phyloP scores from a whole-genome alignment of 2,329 filamentous ascomycete species.

The Zymoseptoria tritici region DNA sequence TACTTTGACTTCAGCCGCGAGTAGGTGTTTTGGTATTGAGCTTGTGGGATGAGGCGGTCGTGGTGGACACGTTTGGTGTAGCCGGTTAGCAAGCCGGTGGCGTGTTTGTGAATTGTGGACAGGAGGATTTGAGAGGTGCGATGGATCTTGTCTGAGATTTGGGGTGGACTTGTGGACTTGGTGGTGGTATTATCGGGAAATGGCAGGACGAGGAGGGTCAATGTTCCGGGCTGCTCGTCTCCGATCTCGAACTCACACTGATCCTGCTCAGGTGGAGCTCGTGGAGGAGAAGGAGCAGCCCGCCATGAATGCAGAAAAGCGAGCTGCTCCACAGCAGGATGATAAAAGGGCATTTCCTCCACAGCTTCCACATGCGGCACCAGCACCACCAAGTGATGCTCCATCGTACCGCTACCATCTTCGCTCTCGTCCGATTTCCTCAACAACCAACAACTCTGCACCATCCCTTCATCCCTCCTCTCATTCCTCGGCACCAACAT shows the following conservation, averaged over 20 bases:
- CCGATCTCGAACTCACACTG: no score
- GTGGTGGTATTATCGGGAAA: no score
- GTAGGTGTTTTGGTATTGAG: constrained; percentile 75
- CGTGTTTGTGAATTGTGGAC: constrained; percentile 64
- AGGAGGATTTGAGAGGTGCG: constrained; percentile 65
- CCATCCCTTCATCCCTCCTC: constrained; percentile 62
- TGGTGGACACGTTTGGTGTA: constrained; percentile 79
- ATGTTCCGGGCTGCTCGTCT: constrained; percentile 1
- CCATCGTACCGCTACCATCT: constrained; percentile 8
- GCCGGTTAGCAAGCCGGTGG: constrained; percentile 55
- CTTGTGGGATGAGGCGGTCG: constrained; percentile 71
- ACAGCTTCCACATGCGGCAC: constrained; percentile 60
- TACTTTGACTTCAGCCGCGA: constrained; percentile 71
- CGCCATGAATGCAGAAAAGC: constrained; percentile 68
- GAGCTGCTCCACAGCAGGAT: constrained; percentile 66
- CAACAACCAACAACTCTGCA: constrained; percentile 75
- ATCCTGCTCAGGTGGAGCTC: no score
- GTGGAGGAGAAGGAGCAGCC: constrained; percentile 3
- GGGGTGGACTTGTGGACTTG: no score
- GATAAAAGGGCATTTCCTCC: constrained; percentile 74
- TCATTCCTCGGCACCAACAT: constrained; percentile 76
- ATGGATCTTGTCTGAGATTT: constrained; percentile 35
- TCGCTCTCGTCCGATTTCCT: constrained; percentile 23
- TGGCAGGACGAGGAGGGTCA: constrained; percentile 8
- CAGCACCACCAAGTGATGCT: constrained; percentile 61